Base-by-base conservation (phyloP, 2,329 filamentous ascomycete species). In the Anthostomella pinea region DNA sequence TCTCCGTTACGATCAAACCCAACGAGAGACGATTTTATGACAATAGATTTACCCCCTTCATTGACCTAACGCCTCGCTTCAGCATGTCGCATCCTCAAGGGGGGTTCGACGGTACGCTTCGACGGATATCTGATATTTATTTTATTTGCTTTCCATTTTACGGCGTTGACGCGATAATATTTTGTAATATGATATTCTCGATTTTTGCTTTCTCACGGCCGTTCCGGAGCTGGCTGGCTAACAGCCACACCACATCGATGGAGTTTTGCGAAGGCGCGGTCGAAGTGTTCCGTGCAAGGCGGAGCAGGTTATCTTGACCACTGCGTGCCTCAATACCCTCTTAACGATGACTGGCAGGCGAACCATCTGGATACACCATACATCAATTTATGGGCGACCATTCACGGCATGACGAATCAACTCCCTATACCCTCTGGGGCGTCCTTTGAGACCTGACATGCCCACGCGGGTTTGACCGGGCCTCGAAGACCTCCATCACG, bases 1-100 rank as follows among this genome's bases (percentile, higher is more conserved):
- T 50, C 43, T 48, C 43, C 45, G 43, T 50, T 36, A 46, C 41
- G 47, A 34, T 13, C 48, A 39, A 38, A 35, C 42, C 38, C 52
- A 48, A 61, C 46, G 58, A 61, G 56, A 59, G 55, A 61, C 52
- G 58, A 61, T 45, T 35, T 61, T 57, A 61, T 50, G 58, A 61
- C 48, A n/a, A 58, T 58, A 59, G 54, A 59, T 38, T 51, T 54
- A 49, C 46, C 48, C 33, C 46, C 49, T 53, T 46, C 39, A 45
- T 40, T 43, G 39, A 45, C 38, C 40, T 39, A 33, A 43, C 41
- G 41, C 38, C 43, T 40, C 30, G 40, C 23, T 39, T 33, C 30
- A 35, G 28, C 38, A 38, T 42, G 31, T 34, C 37, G 24, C 33
- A 37, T 26, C 29, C 41, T n/a, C n/a, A n/a, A n/a, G n/a, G n/a